Evolutionary conservation across 2,329 filamentous ascomycete species (phyloP).

Genomic region (Sodiomyces alkalinus): DNA sequence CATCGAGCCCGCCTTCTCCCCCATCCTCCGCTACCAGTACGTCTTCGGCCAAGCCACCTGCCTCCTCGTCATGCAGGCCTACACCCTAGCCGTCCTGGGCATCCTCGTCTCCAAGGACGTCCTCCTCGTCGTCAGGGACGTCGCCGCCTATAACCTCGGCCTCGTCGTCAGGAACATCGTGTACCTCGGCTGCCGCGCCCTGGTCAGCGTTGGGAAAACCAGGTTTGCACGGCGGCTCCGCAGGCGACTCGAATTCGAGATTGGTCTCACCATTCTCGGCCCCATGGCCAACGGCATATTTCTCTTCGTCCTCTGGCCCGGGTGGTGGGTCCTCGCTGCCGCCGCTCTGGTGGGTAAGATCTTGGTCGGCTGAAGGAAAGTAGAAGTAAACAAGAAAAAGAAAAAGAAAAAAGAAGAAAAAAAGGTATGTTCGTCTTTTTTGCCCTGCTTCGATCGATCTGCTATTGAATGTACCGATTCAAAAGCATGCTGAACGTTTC

Average conservation of each 20-base stretch:
- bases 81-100: background rate
- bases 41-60: no score
- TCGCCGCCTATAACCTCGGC: background rate
- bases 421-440: no score
- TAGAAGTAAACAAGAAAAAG: no score
- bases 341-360: constrained; percentile 18
- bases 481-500: no score
- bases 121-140: background rate
- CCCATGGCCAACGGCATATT: constrained; percentile 31
- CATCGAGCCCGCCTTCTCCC: no score
- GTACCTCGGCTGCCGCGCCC: no score
- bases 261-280: constrained; percentile 34
- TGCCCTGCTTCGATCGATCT: no score
- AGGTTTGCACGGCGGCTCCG: constrained; percentile 19
- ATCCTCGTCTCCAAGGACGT: background rate
- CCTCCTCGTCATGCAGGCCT: no score
- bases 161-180: no score
- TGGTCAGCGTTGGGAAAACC: constrained; percentile 21
- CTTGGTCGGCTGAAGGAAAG: constrained; percentile 16
- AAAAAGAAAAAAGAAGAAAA: no score
- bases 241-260: constrained; percentile 34
- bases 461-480: no score
- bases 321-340: constrained; percentile 32
- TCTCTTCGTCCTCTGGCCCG: constrained; percentile 40
- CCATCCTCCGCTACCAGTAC: no score